Evolutionary conservation across 2,329 filamentous ascomycete genomes (phyloP), one percentile per base, ranked within the genome.

Genomic region (Lasiodiplodia citricola): DNA sequence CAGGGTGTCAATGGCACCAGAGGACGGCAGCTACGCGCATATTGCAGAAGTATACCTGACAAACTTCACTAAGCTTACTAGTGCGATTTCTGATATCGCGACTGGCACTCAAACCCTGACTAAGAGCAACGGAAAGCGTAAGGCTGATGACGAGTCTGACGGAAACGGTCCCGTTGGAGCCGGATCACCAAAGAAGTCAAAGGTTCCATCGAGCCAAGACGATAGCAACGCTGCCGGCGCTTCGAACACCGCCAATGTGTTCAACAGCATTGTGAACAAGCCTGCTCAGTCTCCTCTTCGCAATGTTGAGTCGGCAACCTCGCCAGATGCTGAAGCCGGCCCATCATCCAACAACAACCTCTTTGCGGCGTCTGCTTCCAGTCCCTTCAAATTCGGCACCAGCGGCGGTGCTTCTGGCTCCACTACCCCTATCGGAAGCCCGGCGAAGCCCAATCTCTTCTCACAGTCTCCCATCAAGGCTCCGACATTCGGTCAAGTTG

Each of bases 241-340:
- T 52, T 68, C 67, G 13, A 54, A 57, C 25, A 68, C 67, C 5
- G 60, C 67, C 11, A 68, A 68, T 28, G 57, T 68, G 14, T 68
- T 68, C 58, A 68, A 54, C 60, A 65, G 58, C 41, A 56, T 65
- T 21, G 58, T 50, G 51, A 68, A 65, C 38, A 68, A 68, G 51
- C 47, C 67, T 7, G 41, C 67, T 2, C 66, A 68, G 31, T 62
- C 66, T 31, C 54, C 65, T 7, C 65, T 52, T 8, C 44, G 50
- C 28, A 51, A 57, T 25, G 41, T 51, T 21, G 57, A 68, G 35
- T 54, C 56, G 23, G 37, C 66, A 18, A 44, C 56, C 13, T 47
- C 66, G 56, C 44, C 65, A 25, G 44, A 51, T 28, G 28, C 55
- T 31, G 65, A 60, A 23, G 55, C 65, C 21, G 56, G 56, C 7